Percentiles rank a stretch among this genome's conserved stretches.
phyloP scores from a whole-genome alignment of 1,139 yeast species.

The Eremothecium gossypii region DNA sequence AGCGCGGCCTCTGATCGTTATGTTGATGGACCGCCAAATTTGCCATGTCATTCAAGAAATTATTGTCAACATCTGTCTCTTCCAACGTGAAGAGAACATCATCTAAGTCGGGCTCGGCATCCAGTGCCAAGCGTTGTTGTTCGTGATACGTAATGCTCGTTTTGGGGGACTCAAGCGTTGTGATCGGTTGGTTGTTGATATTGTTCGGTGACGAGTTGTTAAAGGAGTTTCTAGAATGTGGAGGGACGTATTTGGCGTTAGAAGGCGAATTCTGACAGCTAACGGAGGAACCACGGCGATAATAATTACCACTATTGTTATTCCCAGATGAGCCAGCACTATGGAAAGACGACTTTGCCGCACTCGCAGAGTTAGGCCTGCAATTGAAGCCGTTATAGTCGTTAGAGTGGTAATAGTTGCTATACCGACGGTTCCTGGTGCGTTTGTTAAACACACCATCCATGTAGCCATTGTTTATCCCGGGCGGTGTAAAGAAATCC shows the following conservation, averaged over 20 bases:
- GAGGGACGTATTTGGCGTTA: constrained; percentile 60
- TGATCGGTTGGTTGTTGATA: constrained; percentile 24
- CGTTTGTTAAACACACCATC: constrained; percentile 49
- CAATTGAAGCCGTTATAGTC: constrained; percentile 9
- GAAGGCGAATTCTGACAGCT: constrained; percentile 6
- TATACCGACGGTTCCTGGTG: constrained; percentile 17
- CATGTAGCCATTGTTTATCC: constrained; percentile 62
- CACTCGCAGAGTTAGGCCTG: constrained; percentile 8
- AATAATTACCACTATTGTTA: constrained; percentile 8
- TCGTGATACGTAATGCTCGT: constrained; percentile 16
- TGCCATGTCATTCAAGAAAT: constrained; percentile 23
- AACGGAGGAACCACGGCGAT: constrained; percentile 11
- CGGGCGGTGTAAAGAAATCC: constrained; percentile 70
- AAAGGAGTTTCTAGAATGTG: constrained; percentile 42
- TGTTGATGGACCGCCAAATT: constrained; percentile 14
- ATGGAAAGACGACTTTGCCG: constrained; percentile 1
- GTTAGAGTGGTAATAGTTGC: constrained; percentile 12
- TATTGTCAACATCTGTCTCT: constrained; percentile 29
- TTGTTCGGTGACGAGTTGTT: constrained; percentile 20
- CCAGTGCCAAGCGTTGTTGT: constrained; percentile 14
- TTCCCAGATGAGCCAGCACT: constrained; percentile 8
- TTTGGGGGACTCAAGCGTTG: constrained; percentile 12
- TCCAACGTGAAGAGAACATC: constrained; percentile 37
- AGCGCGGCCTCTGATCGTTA: constrained; percentile 3
- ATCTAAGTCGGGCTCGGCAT: constrained; percentile 31